Percentiles rank a stretch among this genome's conserved stretches.
phyloP scores from a whole-genome alignment of 768 basidiomycete genomes.

The Filobasidium floriforme region DNA sequence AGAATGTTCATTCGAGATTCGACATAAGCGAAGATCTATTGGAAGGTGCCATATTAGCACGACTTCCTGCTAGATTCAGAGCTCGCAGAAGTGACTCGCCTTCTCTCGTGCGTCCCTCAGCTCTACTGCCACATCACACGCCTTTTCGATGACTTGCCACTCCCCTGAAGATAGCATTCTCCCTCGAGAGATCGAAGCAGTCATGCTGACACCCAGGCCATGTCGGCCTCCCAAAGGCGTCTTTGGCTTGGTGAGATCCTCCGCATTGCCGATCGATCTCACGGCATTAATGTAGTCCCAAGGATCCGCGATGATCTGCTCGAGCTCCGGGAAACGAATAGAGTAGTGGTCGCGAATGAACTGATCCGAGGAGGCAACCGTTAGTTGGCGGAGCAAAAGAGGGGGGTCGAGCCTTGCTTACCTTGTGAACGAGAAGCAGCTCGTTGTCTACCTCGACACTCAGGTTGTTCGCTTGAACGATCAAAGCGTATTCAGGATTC shows the following conservation, averaged over 20 bases:
- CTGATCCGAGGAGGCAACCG: slow-evolving; percentile 45
- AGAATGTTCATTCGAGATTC: slow-evolving; percentile 97
- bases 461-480: slow-evolving; percentile 94
- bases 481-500: slow-evolving; percentile 91
- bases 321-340: slow-evolving; percentile 89
- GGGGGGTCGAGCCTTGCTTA: slow-evolving; percentile 26
- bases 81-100: slow-evolving; percentile 47
- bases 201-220: slow-evolving; percentile 88
- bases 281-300: slow-evolving; percentile 88
- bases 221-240: slow-evolving; percentile 73
- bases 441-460: slow-evolving; percentile 98
- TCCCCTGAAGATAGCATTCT: slow-evolving; percentile 59
- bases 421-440: slow-evolving; percentile 93
- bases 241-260: slow-evolving; percentile 75
- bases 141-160: slow-evolving; percentile 74
- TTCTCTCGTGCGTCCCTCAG: slow-evolving; percentile 84
- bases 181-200: slow-evolving; percentile 84
- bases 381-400: not conserved
- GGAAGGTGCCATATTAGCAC: slow-evolving; percentile 15
- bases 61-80: not conserved
- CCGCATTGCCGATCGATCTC: slow-evolving; percentile 73
- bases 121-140: slow-evolving; percentile 80
- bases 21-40: slow-evolving; percentile 97
- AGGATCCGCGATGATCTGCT: slow-evolving; percentile 86
- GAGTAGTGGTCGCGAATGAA: slow-evolving; percentile 98